Conservation (phyloP, 169 alveolate genomes). For the Miamiensis avidus region DNA sequence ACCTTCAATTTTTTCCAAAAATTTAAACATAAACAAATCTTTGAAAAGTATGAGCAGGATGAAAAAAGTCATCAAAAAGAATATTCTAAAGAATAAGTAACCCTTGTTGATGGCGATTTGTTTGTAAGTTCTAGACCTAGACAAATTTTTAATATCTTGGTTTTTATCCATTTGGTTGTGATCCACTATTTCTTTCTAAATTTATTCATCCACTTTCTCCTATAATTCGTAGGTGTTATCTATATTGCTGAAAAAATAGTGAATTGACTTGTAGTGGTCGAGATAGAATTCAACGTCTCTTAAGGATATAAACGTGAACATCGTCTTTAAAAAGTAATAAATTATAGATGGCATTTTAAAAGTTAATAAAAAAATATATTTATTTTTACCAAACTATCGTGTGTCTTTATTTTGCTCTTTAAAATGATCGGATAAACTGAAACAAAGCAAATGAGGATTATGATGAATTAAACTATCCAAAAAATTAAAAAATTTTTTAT, state of each 20-base stretch:
- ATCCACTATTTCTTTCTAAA: not conserved
- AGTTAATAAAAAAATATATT: too few species aligned
- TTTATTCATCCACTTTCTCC: constrained; percentile 2
- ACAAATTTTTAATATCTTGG: not conserved
- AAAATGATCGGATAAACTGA: constrained; percentile 13
- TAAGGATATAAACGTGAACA: constrained; percentile 8
- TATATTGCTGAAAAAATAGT: constrained; percentile 1
- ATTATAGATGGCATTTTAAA: too few species aligned
- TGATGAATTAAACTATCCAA: constrained; percentile 4
- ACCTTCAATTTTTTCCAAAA: not conserved
- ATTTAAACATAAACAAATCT: not conserved
- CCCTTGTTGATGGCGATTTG: not conserved
- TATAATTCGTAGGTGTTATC: not conserved
- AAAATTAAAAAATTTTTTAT: not conserved
- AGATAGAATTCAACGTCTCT: constrained; percentile 15
- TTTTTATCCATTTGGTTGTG: not conserved
- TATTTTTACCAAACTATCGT: constrained; percentile 1
- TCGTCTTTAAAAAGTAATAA: not conserved
- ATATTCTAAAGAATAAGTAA: not conserved
- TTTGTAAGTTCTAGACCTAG: constrained; percentile 10
- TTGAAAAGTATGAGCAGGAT: too few species aligned
- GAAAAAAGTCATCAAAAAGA: not conserved
- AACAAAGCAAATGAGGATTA: not conserved
- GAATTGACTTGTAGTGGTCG: constrained; percentile 5
- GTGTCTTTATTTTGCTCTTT: constrained; percentile 5